phyloP scores from a whole-genome alignment of 306 rosid genomes.

The Alnus glutinosa region DNA sequence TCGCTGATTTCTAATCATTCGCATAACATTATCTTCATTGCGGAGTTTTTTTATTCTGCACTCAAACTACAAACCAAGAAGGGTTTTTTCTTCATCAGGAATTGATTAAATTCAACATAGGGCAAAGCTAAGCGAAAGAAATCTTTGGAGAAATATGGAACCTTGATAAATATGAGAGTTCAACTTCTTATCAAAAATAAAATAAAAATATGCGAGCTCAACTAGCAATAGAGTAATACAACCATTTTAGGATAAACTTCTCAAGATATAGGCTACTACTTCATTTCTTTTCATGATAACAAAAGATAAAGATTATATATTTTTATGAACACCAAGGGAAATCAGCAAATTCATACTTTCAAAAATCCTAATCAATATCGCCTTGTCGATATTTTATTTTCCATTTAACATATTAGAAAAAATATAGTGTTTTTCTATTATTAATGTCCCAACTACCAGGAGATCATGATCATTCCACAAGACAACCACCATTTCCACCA shows the following conservation, averaged over 20 bases:
- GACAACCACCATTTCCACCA: background rate
- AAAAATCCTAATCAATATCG: background rate
- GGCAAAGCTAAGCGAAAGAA: background rate
- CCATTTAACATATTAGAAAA: background rate
- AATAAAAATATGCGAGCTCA: background rate
- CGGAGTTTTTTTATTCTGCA: constrained; percentile 80
- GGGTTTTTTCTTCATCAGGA: background rate
- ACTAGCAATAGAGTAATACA: background rate
- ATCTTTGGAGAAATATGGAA: background rate
- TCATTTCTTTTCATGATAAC: background rate
- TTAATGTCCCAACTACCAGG: background rate
- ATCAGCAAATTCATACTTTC: background rate
- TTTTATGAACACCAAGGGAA: background rate
- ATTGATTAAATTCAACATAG: background rate
- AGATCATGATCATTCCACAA: background rate
- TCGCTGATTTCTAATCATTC: constrained; percentile 63
- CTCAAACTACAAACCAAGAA: constrained; percentile 60
- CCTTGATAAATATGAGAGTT: background rate
- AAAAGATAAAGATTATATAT: background rate
- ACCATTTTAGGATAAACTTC: background rate
- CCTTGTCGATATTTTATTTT: background rate
- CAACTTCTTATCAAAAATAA: background rate
- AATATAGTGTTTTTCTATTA: background rate
- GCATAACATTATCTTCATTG: constrained; percentile 71
- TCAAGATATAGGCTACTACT: background rate